phyloP scores from a whole-genome alignment of 257 asterid species.

The Solanum arcanum region DNA sequence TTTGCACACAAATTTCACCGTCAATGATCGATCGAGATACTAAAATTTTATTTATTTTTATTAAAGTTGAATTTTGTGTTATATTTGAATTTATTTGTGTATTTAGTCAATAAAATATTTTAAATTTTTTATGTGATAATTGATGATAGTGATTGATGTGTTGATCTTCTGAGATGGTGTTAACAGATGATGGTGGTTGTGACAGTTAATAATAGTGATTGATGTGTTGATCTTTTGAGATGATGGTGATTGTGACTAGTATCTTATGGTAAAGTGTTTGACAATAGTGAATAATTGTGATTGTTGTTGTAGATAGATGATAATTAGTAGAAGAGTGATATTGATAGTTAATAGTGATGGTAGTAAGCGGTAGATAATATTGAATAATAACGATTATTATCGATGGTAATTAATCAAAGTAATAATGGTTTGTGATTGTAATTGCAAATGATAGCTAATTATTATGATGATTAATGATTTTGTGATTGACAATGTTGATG shows the following conservation, averaged over 20 bases:
- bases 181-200: no score
- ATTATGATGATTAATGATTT: not conserved
- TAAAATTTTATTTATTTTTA: no score
- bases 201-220: not conserved
- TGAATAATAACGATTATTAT: not conserved
- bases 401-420: not conserved
- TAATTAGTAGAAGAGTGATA: not conserved
- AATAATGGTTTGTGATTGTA: not conserved
- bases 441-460: not conserved
- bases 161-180: no score
- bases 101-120: no score
- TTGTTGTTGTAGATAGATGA: not conserved
- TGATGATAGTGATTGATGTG: not conserved
- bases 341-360: not conserved
- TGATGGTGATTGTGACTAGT: not conserved
- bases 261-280: not conserved
- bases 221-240: not conserved
- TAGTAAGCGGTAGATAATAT: no score
- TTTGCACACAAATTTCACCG: not conserved
- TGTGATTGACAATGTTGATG: no score
- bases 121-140: not conserved
- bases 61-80: no score
- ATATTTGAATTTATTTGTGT: no score
- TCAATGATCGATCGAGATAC: not conserved
- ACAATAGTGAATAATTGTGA: no score